Percentiles rank a stretch among this genome's conserved stretches.
Conservation (phyloP, 192 early-diverging fungal species). For the Gigaspora rosea region DNA sequence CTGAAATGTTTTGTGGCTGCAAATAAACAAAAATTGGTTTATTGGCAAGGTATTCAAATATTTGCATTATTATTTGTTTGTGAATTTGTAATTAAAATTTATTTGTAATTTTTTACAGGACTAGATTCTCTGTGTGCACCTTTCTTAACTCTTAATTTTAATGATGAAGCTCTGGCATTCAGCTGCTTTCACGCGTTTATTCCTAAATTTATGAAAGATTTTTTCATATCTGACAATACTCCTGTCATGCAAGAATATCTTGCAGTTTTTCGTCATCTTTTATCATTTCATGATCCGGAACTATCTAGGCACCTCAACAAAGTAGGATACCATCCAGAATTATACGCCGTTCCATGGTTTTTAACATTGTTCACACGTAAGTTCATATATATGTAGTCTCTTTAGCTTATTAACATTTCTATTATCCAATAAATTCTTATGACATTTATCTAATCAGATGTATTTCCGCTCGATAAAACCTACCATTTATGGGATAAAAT, state of each 20-base stretch:
- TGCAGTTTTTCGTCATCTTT: constrained; percentile 62
- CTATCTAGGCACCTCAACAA: constrained; percentile 62
- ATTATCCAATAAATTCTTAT: neutral
- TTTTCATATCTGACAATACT: constrained; percentile 74
- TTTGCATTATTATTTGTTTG: neutral
- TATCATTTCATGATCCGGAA: constrained; percentile 75
- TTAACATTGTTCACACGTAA: constrained; percentile 82
- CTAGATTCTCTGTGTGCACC: constrained; percentile 76
- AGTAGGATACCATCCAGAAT: constrained; percentile 66
- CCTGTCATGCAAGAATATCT: constrained; percentile 71
- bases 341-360: constrained; percentile 84
- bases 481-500: constrained; percentile 82
- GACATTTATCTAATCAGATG: constrained; percentile 49
- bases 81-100: neutral
- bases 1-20: constrained; percentile 64
- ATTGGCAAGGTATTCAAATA: constrained; percentile 72
- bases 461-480: constrained; percentile 79
- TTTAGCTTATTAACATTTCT: constrained; percentile 17
- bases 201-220: constrained; percentile 64
- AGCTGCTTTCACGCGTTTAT: constrained; percentile 65
- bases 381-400: constrained; percentile 5
- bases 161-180: constrained; percentile 74
- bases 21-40: constrained; percentile 58
- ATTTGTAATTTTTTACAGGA: constrained; percentile 40
- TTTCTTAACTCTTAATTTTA: constrained; percentile 75